A percentile compares a stretch with the other conserved stretches of the same genome.
These are phyloP conservation scores for Sphagnurus paluster DNA, from an alignment of 1,284 basidiomycete species.

Conservation along the genomic window DNA sequence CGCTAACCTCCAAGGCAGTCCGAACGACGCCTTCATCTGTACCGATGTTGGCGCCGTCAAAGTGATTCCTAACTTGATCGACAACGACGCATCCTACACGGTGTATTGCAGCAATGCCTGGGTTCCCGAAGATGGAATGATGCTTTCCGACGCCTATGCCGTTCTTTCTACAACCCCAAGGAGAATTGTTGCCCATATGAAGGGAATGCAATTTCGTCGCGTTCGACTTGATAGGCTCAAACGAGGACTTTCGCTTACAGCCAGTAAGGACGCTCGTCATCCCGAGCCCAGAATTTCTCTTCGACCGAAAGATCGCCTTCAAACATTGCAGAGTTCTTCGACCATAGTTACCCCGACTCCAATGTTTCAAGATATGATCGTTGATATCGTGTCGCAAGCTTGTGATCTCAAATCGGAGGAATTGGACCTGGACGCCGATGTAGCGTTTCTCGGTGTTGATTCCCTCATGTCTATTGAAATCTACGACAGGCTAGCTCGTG, in stretches of 20 bases:
- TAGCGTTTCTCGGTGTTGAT: conserved; percentile 52
- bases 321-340: neutral
- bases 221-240: conserved; percentile 50
- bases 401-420: conserved; percentile 36
- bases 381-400: conserved; percentile 40
- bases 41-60: conserved; percentile 49
- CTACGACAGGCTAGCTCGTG: conserved; percentile 33
- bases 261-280: conserved; percentile 14
- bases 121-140: conserved; percentile 40
- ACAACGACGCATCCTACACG: conserved; percentile 42
- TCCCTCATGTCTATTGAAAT: conserved; percentile 60
- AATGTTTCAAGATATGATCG: conserved; percentile 17
- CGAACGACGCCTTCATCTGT: conserved; percentile 64
- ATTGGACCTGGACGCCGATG: conserved; percentile 34
- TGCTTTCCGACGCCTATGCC: conserved; percentile 53
- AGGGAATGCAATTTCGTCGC: conserved; percentile 56
- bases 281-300: too few relatives aligned
- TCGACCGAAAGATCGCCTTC: neutral
- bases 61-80: conserved; percentile 41
- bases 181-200: conserved; percentile 52
- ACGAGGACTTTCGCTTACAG: conserved; percentile 40
- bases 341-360: neutral
- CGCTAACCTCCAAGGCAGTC: conserved; percentile 52
- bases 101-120: conserved; percentile 52
- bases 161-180: conserved; percentile 33